phyloP scores from a whole-genome alignment of 495 filamentous ascomycete species.

The Tuber umbilicatum region DNA sequence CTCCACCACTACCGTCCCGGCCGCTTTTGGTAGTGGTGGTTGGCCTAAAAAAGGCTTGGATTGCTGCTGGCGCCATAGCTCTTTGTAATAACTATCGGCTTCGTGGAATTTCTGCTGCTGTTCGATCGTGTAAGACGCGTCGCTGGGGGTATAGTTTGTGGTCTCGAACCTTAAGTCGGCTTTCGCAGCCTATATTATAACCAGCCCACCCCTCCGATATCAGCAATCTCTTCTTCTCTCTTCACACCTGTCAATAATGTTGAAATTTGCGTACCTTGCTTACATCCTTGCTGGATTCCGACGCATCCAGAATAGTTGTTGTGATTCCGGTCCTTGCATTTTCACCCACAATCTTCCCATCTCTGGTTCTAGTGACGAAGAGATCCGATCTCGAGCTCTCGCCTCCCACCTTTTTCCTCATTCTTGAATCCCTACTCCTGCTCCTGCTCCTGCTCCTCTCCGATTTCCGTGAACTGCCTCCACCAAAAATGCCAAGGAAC shows the following conservation, averaged over 20 bases:
- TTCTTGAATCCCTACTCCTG: constrained; percentile 9
- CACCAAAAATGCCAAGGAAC: constrained; percentile 14
- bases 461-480: constrained; percentile 13
- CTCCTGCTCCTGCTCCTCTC: constrained; percentile 9
- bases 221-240: constrained; percentile 10
- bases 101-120: constrained; percentile 14
- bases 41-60: background rate
- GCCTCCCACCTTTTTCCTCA: background rate
- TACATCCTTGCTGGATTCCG: background rate
- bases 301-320: constrained; percentile 5
- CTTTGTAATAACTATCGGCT: constrained; percentile 14
- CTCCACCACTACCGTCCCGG: constrained; percentile 7
- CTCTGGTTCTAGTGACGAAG: background rate
- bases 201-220: background rate
- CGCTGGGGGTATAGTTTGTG: constrained; percentile 7
- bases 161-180: constrained; percentile 29
- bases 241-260: background rate
- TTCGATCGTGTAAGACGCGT: constrained; percentile 28
- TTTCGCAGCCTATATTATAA: constrained; percentile 23
- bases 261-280: constrained; percentile 12
- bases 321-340: constrained; percentile 4
- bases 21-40: constrained; percentile 7
- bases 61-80: constrained; percentile 2
- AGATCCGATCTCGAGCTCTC: constrained; percentile 7
- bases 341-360: constrained; percentile 12